Evolutionary conservation across 2,329 filamentous ascomycete species (phyloP).

Genomic region (Sporothrix curviconia): DNA sequence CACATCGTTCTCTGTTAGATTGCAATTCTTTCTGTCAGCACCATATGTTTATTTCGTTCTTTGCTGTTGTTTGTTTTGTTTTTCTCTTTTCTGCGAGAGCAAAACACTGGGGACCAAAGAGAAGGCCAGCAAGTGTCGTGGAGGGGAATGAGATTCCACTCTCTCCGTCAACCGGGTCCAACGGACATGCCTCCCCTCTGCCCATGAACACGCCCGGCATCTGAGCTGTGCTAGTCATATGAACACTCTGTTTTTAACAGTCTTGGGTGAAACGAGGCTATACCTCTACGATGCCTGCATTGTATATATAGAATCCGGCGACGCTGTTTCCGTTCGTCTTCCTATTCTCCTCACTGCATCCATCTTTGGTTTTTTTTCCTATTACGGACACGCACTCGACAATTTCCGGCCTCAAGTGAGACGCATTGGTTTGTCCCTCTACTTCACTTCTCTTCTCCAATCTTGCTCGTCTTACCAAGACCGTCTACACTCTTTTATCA

Average conservation of each 20-base stretch:
- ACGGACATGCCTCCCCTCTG: background rate
- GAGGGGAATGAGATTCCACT: slow-evolving; percentile 1
- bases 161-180: slow-evolving; percentile 2
- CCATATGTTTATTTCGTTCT: too few relatives aligned
- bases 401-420: slow-evolving; percentile 13
- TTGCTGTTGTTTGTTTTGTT: slow-evolving; percentile 4
- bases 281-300: background rate
- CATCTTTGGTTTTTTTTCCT: background rate
- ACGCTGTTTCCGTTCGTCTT: background rate
- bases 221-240: too few relatives aligned
- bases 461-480: background rate
- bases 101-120: background rate
- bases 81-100: background rate
- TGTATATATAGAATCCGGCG: slow-evolving; percentile 15
- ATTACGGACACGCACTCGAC: background rate
- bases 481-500: slow-evolving; percentile 1
- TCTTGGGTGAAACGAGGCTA: background rate
- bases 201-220: too few relatives aligned
- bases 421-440: slow-evolving; percentile 4
- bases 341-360: background rate
- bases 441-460: background rate
- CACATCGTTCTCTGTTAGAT: background rate
- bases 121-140: background rate
- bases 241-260: too few relatives aligned
- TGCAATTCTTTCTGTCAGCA: background rate